Evolutionary conservation across 1,284 basidiomycete species (phyloP), one percentile per base, ranked within the genome.

Genomic region (Ceratobasidium sp.): DNA sequence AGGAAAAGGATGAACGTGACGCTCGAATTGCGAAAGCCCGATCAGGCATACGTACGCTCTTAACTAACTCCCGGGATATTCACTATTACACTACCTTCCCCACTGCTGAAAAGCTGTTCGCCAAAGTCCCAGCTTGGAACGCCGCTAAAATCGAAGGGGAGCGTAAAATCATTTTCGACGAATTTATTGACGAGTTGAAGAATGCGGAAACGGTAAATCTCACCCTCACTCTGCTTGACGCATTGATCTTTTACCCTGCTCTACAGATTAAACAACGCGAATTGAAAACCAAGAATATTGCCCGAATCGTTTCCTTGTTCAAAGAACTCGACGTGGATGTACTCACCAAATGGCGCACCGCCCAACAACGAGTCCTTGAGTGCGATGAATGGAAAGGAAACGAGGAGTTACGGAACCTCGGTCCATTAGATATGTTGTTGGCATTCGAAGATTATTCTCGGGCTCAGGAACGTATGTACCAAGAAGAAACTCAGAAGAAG

Each of bases 391-490:
- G 91, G 87, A 84, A 82, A 46, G 77, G 79, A 23, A 92, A 96
- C 74, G 71, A 72, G 2, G 89, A 93, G 71, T 80, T 98, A 56
- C 87, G 86, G 71, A 87, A 84, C 73, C 83, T 97, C 52, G 93
- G 95, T 6, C 89, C 88, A 2, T 81, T 97, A 49, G 95, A 98
- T 75, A 91, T 97, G 70, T 82, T 98, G 25, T 84, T 90, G 41
- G 91, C 93, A 0, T 97, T 93, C 73, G 95, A 98, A 78, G 92
- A 95, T 75, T 94, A 95, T 76, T 89, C 90, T 69, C 86, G 89
- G 68, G 86, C 92, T 14, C 84, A 90, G 52, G 93, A 97, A 78
- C 84, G 90, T 69, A 93, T 95, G 76, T 90, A 91, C 73, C 91
- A 94, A 71, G 91, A 94, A 72, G 86, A 91, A 74, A 86, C 87